phyloP scores from a whole-genome alignment of 2,329 filamentous ascomycete genomes.

The Hymenoscyphus fraxineus region DNA sequence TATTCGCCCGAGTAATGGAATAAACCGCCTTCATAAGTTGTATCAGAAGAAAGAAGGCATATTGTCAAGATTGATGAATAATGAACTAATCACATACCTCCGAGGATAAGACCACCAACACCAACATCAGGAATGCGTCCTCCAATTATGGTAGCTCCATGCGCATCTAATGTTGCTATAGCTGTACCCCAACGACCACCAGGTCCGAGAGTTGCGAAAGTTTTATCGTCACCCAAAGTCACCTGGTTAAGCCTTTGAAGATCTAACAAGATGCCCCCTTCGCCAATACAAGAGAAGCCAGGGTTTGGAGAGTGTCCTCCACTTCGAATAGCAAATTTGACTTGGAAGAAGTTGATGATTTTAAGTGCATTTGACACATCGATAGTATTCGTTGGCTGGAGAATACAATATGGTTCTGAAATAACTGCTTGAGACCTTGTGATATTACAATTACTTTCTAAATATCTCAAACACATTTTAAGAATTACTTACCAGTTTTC shows the following conservation, averaged over 20 bases:
- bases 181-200: constrained; percentile 39
- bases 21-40: constrained; percentile 1
- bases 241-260: constrained; percentile 33
- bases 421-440: constrained; percentile 1
- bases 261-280: constrained; percentile 44
- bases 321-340: constrained; percentile 15
- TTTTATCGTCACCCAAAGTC: constrained; percentile 28
- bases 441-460: too few relatives aligned
- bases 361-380: constrained; percentile 29
- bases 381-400: constrained; percentile 31
- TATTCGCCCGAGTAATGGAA: neutral
- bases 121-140: constrained; percentile 3
- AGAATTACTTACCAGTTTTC: too few relatives aligned
- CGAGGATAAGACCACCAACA: constrained; percentile 8
- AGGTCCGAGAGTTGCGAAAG: constrained; percentile 33
- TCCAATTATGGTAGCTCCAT: constrained; percentile 25
- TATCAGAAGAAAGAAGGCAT: too few relatives aligned
- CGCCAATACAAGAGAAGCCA: constrained; percentile 47
- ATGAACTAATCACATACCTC: neutral
- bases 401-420: constrained; percentile 27
- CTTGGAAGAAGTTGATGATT: constrained; percentile 6
- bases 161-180: constrained; percentile 35
- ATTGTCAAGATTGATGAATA: too few relatives aligned
- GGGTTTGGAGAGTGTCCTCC: constrained; percentile 28
- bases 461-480: too few relatives aligned